These are phyloP conservation scores for Neurospora sp. DNA, from an alignment of 495 filamentous ascomycete species.

Conservation along the genomic window DNA sequence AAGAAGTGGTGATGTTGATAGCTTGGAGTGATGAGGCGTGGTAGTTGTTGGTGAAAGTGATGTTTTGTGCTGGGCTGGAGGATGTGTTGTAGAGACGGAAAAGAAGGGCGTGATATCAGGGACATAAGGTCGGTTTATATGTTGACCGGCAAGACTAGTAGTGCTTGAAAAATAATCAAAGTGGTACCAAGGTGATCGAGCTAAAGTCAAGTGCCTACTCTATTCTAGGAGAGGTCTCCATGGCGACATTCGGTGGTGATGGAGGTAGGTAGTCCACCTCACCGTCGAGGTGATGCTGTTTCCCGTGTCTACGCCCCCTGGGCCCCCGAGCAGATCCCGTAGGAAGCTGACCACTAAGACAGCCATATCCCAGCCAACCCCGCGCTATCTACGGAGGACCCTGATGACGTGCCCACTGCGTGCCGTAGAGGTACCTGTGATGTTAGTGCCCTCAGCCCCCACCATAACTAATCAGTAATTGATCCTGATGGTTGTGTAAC, in stretches of 20 bases:
- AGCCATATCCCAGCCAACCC: not conserved
- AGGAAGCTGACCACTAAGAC: not conserved
- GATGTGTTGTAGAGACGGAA: not conserved
- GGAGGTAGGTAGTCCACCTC: not conserved
- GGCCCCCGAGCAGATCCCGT: not conserved
- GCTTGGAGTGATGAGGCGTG: not conserved
- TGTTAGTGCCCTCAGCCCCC: not conserved
- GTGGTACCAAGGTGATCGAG: not conserved
- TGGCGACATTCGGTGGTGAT: not conserved
- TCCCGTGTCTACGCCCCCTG: not conserved
- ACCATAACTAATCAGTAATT: not conserved
- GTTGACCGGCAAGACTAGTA: not conserved
- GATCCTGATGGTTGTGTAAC: not conserved
- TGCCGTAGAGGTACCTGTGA: not conserved
- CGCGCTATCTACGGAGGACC: not conserved
- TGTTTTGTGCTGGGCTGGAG: not conserved
- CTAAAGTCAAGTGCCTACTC: not conserved
- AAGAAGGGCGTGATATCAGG: not conserved
- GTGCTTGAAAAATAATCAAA: not conserved
- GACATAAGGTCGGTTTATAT: not conserved
- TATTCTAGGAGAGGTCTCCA: not conserved
- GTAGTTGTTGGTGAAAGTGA: not conserved
- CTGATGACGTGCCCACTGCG: not conserved
- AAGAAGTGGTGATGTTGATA: slow-evolving; percentile 3
- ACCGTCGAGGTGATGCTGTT: not conserved